Percentiles rank a stretch among this genome's conserved stretches.
Conservation (phyloP, 164 flowering plant genomes). For the Chimonanthus praecox region DNA sequence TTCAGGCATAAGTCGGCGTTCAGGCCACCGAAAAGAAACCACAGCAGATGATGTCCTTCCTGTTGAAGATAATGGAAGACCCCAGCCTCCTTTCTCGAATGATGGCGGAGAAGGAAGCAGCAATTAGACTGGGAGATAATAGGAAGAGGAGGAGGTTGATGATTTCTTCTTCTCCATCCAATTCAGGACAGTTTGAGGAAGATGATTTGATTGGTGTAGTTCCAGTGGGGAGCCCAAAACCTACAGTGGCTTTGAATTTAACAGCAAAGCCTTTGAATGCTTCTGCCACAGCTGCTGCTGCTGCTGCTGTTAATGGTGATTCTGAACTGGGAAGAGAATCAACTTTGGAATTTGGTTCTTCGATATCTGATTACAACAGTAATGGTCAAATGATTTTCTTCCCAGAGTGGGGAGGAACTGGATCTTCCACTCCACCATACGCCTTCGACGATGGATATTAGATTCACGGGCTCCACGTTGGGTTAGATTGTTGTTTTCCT, state of each 20-base stretch:
- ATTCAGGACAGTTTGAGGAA: not conserved
- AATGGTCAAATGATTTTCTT: not conserved
- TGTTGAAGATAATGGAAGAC: conserved; percentile 54
- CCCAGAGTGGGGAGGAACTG: not conserved
- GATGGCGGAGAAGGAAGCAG: conserved; percentile 33
- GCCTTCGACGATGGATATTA: not conserved
- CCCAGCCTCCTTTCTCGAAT: conserved; percentile 57
- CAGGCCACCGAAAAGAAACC: conserved; percentile 78
- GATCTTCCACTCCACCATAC: not conserved
- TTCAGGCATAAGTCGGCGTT: conserved; percentile 51
- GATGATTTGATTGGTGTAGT: not conserved
- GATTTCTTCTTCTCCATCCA: conserved; percentile 1
- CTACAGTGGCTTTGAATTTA: not conserved
- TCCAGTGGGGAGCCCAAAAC: not conserved
- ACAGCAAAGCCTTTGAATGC: not conserved
- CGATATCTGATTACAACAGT: not conserved
- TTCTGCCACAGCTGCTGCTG: not conserved
- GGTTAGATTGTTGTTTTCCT: no score
- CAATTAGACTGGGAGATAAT: conserved; percentile 25
- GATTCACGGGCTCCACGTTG: no score
- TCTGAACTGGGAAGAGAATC: not conserved
- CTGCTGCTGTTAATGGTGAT: not conserved
- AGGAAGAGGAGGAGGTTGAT: conserved; percentile 29
- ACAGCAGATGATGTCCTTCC: conserved; percentile 86
- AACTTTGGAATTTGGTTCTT: not conserved